phyloP scores from a whole-genome alignment of 164 flowering plant species.

The Vitis riparia region DNA sequence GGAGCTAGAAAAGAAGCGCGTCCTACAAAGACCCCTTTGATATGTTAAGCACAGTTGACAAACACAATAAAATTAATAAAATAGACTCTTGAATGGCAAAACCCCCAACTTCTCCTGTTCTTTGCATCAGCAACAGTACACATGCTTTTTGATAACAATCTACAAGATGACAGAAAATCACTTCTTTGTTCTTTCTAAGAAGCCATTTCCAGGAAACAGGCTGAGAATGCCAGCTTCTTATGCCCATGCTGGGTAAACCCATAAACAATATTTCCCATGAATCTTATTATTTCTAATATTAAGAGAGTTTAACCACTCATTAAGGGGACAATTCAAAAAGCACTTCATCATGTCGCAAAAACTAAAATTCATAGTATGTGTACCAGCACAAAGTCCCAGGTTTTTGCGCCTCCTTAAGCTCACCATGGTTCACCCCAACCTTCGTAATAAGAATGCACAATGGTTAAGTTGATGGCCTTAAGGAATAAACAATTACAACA shows the following conservation, averaged over 20 bases:
- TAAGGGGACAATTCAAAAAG: not conserved
- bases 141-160: no score
- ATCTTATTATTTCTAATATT: not conserved
- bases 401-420: slow-evolving; percentile 86
- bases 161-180: not conserved
- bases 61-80: not conserved
- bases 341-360: not conserved
- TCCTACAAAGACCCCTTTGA: slow-evolving; percentile 40
- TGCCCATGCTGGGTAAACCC: not conserved
- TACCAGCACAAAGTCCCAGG: slow-evolving; percentile 72
- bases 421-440: slow-evolving; percentile 53
- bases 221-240: not conserved
- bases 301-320: not conserved
- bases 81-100: not conserved
- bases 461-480: slow-evolving; percentile 11
- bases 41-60: not conserved
- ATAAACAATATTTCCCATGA: not conserved
- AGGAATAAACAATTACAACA: slow-evolving; percentile 3
- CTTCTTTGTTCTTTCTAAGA: not conserved
- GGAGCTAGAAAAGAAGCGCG: slow-evolving; percentile 42
- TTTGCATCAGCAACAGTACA: no score
- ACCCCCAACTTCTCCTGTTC: no score
- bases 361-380: not conserved
- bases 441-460: slow-evolving; percentile 15
- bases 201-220: not conserved